phyloP scores from a whole-genome alignment of 2,329 filamentous ascomycete genomes.

The Diaporthe amygdali region DNA sequence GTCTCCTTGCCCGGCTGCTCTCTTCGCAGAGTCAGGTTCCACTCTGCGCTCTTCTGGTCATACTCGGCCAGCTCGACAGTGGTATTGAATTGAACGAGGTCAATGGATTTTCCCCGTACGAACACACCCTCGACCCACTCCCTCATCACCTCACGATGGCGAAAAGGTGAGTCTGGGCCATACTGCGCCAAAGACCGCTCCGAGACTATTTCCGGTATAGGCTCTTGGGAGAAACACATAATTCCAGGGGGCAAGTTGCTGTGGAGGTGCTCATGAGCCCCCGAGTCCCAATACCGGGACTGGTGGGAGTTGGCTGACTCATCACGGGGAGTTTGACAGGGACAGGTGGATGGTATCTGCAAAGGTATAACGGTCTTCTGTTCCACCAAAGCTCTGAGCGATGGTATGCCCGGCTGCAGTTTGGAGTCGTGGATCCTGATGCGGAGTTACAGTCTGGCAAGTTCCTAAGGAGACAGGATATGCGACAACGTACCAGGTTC shows the following conservation, averaged over 20 bases:
- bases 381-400: neutral
- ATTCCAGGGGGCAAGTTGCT: conserved; percentile 61
- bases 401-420: neutral
- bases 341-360: neutral
- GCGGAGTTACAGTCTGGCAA: neutral
- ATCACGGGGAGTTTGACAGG: neutral
- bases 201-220: conserved; percentile 27
- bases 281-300: conserved; percentile 55
- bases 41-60: neutral
- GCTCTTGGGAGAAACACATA: conserved; percentile 62
- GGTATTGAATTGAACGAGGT: conserved; percentile 53
- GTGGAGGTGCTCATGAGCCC: conserved; percentile 61
- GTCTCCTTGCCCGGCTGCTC: conserved; percentile 2
- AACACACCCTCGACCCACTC: conserved; percentile 1
- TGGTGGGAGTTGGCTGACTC: conserved; percentile 37
- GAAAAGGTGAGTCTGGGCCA: conserved; percentile 36
- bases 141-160: conserved; percentile 23
- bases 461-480: no score
- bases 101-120: conserved; percentile 29
- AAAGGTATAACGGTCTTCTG: neutral
- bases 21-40: conserved; percentile 33
- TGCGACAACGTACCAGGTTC: conserved; percentile 3
- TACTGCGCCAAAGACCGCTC: conserved; percentile 31
- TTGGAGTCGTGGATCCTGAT: neutral
- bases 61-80: conserved; percentile 58